Percentiles rank a stretch among this genome's conserved stretches.
Evolutionary conservation across 2,329 filamentous ascomycete species (phyloP).

Genomic region (Cercospora sojina): DNA sequence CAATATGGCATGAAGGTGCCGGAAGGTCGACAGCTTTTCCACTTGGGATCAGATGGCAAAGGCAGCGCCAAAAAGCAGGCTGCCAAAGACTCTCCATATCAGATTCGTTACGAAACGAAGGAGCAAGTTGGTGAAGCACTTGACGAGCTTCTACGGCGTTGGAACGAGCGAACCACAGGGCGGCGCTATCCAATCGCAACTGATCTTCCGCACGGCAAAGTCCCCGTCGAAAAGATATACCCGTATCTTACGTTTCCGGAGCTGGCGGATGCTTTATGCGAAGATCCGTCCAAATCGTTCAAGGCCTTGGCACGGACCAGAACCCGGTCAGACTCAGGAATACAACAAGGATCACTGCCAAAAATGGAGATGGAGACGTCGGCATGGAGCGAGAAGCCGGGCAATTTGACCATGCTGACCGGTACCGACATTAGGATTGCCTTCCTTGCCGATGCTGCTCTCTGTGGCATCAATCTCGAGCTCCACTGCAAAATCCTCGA

Average conservation of each 20-base stretch:
- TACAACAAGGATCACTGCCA: not conserved
- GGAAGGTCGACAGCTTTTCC: conserved; percentile 3
- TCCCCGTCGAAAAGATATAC: not conserved
- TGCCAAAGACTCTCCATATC: not conserved
- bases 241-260: not conserved
- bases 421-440: conserved; percentile 1
- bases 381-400: not conserved
- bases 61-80: not conserved
- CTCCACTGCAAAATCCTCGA: conserved; percentile 29
- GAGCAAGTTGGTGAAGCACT: conserved; percentile 1
- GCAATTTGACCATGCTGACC: not conserved
- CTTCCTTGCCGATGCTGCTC: conserved; percentile 2
- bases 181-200: not conserved
- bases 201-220: not conserved
- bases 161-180: not conserved
- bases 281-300: conserved; percentile 5
- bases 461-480: conserved; percentile 32
- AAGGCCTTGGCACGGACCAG: not conserved
- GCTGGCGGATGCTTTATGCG: conserved; percentile 4
- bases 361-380: not conserved
- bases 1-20: conserved; percentile 12
- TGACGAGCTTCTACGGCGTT: conserved; percentile 2
- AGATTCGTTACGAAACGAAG: conserved; percentile 1
- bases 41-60: not conserved
- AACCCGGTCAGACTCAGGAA: not conserved